Percentiles rank a stretch among this genome's conserved stretches.
Evolutionary conservation across 148 eudicot species (phyloP).

Genomic region (Vaccinium darrowii): DNA sequence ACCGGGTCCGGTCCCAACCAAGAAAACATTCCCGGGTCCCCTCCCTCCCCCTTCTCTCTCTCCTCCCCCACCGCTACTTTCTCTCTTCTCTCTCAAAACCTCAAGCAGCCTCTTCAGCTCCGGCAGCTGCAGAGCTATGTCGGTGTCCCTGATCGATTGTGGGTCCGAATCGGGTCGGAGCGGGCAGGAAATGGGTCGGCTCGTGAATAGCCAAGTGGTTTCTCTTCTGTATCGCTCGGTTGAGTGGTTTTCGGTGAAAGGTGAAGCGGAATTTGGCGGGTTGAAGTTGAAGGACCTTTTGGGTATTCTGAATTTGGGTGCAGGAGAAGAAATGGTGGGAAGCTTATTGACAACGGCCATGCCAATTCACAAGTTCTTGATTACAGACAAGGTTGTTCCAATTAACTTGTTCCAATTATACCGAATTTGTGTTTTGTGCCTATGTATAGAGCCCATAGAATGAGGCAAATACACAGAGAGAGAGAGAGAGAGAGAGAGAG

Average conservation of each 20-base stretch:
- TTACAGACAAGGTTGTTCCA: neutral
- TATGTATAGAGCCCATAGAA: neutral
- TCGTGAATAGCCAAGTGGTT: slow-evolving; percentile 52
- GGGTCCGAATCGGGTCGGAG: slow-evolving; percentile 15
- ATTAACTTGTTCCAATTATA: too few species aligned
- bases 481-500: neutral
- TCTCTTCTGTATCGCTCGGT: slow-evolving; percentile 57
- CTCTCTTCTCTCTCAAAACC: slow-evolving; percentile 65
- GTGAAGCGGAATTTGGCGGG: slow-evolving; percentile 40
- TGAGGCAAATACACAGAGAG: neutral
- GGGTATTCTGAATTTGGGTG: slow-evolving; percentile 30
- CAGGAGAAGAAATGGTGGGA: slow-evolving; percentile 25
- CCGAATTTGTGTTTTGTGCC: too few species aligned
- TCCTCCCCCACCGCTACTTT: slow-evolving; percentile 11
- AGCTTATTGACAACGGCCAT: slow-evolving; percentile 45
- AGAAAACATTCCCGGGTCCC: slow-evolving; percentile 67
- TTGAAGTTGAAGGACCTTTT: neutral
- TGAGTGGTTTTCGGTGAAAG: slow-evolving; percentile 87
- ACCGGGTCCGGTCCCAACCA: slow-evolving; percentile 97
- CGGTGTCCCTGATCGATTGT: slow-evolving; percentile 37
- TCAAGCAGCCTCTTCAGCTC: slow-evolving; percentile 71
- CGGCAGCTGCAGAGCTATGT: slow-evolving; percentile 77
- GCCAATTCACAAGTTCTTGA: neutral
- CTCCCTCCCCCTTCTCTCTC: slow-evolving; percentile 11
- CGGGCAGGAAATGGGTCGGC: slow-evolving; percentile 23